Percentiles rank a stretch among this genome's conserved stretches.
Evolutionary conservation across 805 yeast species (phyloP).

Genomic region (Tetrapisispora fleetii): DNA sequence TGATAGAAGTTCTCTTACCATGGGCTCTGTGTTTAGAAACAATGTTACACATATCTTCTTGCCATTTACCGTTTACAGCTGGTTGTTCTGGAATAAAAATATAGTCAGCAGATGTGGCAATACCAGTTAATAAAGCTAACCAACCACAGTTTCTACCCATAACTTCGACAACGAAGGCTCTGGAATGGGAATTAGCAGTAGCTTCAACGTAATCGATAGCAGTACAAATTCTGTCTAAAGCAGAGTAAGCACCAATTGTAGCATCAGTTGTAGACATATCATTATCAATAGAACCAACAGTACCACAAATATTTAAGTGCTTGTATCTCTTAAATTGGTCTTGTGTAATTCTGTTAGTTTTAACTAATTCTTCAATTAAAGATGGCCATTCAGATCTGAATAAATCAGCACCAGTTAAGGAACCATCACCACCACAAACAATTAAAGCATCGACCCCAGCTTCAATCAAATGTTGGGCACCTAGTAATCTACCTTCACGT

Average conservation of each 20-base stretch:
- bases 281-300: conserved; percentile 76
- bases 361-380: conserved; percentile 46
- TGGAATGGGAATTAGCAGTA: conserved; percentile 71
- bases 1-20: conserved; percentile 72
- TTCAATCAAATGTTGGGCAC: conserved; percentile 54
- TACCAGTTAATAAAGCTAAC: conserved; percentile 75
- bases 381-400: conserved; percentile 74
- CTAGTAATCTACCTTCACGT: conserved; percentile 53
- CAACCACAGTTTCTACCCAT: conserved; percentile 91
- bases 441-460: conserved; percentile 70
- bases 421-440: conserved; percentile 81
- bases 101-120: conserved; percentile 71
- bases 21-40: conserved; percentile 53
- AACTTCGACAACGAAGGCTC: conserved; percentile 78
- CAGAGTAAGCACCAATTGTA: conserved; percentile 74
- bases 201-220: conserved; percentile 73
- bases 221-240: conserved; percentile 63
- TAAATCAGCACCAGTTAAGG: conserved; percentile 72
- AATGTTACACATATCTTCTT: conserved; percentile 54
- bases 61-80: conserved; percentile 54
- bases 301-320: conserved; percentile 60
- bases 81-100: conserved; percentile 77
- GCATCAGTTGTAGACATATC: conserved; percentile 82
- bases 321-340: conserved; percentile 39
- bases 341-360: conserved; percentile 37